phyloP scores from a whole-genome alignment of 805 yeast species.

The Starmerella davenportii region DNA sequence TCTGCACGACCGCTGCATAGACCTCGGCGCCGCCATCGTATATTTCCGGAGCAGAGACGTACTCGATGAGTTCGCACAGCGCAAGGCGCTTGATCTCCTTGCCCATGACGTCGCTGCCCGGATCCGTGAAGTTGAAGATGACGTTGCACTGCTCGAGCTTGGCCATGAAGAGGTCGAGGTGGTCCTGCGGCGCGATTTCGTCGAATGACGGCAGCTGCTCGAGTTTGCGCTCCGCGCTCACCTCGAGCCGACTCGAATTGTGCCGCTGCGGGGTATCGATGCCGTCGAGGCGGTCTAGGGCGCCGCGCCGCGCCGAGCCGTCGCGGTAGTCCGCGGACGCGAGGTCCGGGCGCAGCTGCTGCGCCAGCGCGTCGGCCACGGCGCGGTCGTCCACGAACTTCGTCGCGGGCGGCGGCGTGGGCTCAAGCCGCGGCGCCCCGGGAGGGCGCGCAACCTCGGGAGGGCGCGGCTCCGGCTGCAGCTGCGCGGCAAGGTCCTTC shows the following conservation, averaged over 20 bases:
- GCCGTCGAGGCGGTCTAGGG: constrained; percentile 51
- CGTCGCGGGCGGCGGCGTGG: background rate
- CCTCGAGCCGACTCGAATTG: constrained; percentile 79
- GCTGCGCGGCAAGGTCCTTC: constrained; percentile 5
- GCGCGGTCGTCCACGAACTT: background rate
- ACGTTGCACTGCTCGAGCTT: constrained; percentile 90
- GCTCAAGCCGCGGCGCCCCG: background rate
- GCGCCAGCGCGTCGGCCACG: background rate
- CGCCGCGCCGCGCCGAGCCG: constrained; percentile 8
- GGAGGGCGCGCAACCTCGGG: background rate
- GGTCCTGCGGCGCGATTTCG: constrained; percentile 71
- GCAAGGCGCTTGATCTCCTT: constrained; percentile 82
- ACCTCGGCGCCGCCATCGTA: constrained; percentile 78
- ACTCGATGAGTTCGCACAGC: constrained; percentile 74
- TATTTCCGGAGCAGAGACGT: constrained; percentile 54
- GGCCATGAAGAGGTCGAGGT: constrained; percentile 59
- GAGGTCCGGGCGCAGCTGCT: background rate
- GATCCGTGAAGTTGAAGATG: constrained; percentile 85
- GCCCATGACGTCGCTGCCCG: constrained; percentile 77
- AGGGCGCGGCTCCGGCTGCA: constrained; percentile 4
- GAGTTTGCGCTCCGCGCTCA: constrained; percentile 45
- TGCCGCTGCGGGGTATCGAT: constrained; percentile 79
- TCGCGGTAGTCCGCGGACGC: background rate
- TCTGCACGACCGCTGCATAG: constrained; percentile 70
- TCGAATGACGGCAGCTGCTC: constrained; percentile 70